Conservation (phyloP, 2,329 filamentous ascomycete species). For the Fusarium denticulatum region DNA sequence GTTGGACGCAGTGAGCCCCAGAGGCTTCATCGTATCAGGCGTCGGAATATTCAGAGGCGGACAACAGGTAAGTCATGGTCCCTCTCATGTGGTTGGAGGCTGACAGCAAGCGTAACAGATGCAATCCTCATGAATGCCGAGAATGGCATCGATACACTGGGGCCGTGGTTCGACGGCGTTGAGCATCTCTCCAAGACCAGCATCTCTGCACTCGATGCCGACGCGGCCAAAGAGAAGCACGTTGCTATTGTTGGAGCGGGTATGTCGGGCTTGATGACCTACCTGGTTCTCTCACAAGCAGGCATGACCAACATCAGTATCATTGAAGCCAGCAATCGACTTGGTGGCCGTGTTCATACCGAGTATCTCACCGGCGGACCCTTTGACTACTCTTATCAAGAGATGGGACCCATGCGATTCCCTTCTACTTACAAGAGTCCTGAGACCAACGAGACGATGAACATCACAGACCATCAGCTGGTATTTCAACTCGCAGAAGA, state of each 20-base stretch:
- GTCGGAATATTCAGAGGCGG: not conserved
- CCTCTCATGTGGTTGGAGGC: accelerated
- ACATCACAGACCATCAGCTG: slow-evolving; percentile 3
- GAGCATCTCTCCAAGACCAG: not conserved
- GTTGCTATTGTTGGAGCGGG: slow-evolving; percentile 1
- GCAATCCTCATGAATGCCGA: not conserved
- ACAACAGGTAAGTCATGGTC: not conserved
- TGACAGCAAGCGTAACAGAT: accelerated
- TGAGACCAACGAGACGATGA: slow-evolving; percentile 11
- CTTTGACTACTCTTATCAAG: slow-evolving; percentile 16
- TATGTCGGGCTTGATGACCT: not conserved
- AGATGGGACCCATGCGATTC: slow-evolving; percentile 16
- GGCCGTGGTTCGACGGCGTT: slow-evolving; percentile 3
- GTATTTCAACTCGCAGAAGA: slow-evolving; percentile 9
- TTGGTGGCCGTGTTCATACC: slow-evolving; percentile 8
- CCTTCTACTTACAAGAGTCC: slow-evolving; percentile 4
- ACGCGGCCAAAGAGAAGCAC: not conserved
- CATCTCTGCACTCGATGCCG: not conserved
- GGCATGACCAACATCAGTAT: slow-evolving; percentile 16
- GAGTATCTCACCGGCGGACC: not conserved
- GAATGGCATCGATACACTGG: not conserved
- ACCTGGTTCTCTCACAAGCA: not conserved
- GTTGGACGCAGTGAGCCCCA: not conserved
- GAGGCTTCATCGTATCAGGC: not conserved
- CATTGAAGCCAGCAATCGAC: slow-evolving; percentile 1